Base-by-base conservation (phyloP, 345 rosid genomes). In the Acer yangbiense region DNA sequence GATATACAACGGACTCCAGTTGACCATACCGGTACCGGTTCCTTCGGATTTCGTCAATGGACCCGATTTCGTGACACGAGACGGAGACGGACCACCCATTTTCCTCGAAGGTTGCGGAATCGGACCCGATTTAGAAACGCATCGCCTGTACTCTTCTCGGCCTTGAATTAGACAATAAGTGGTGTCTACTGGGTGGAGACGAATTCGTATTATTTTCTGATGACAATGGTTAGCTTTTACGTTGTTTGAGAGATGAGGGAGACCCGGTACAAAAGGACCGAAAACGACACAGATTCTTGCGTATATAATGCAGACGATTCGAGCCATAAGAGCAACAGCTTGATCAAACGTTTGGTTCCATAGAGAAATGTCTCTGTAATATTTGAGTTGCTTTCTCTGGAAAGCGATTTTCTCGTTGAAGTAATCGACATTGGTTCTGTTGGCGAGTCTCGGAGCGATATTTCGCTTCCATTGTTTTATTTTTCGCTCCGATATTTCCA, bases 311-410 rank as follows among this genome's bases (percentile, higher is more conserved):
- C 70, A 78, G 17, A 79, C 72, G 25, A 77, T 68, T 29, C 65
- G 77, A 2, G 84, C 79, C 88, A 88, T 83, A 14, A 82, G 72
- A 21, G 69, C 71, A n/a, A 82, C 86, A 11, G 55, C 54, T 27
- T 79, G 77, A 48, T 88, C 93, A 48, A 77, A 83, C 1, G 87
- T 83, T 58, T 76, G 82, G 73, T 25, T 85, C 91, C 91, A 86
- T 2, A 88, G 78, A 3, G 93, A 89, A 16, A 35, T 61, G 10
- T 82, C 79, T 82, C 73, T 85, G 76, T 50, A 83, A 6, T 76
- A 85, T 6, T 69, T 69, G 9, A 86, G 81, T 29, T 74, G 82
- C 68, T 79, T 83, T 66, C 86, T 76, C 41, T 82, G 87, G 18
- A 10, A 69, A 43, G 80, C 14, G 35, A 85, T 76, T 79, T 83